Conservation (phyloP, 768 basidiomycete genomes). For the Calocybe cyanea region DNA sequence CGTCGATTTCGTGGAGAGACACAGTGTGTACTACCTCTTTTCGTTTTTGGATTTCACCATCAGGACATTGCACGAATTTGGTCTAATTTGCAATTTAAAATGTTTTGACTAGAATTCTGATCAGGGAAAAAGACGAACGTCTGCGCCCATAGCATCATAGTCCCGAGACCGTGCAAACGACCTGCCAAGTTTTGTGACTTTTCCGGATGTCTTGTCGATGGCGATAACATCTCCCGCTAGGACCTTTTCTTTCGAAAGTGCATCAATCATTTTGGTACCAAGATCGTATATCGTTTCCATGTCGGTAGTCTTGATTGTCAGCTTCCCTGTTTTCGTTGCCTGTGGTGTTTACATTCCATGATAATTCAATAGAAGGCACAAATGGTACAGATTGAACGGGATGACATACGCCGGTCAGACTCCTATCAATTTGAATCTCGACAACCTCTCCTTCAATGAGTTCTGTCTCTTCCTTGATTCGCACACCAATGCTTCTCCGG, state of each 20-base stretch:
- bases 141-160: constrained; percentile 99
- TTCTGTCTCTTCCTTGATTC: constrained; percentile 97
- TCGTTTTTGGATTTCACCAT: constrained; percentile 96
- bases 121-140: constrained; percentile 52
- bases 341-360: constrained; percentile 25
- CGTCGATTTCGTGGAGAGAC: constrained; percentile 97
- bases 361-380: constrained; percentile 1
- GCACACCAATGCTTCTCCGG: constrained; percentile 91
- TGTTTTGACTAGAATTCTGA: constrained; percentile 5
- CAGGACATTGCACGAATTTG: constrained; percentile 96
- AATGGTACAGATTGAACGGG: constrained; percentile 5
- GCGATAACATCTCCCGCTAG: constrained; percentile 91
- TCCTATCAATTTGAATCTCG: constrained; percentile 97
- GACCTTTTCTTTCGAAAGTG: constrained; percentile 95
- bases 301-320: constrained; percentile 97
- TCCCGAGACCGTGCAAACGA: constrained; percentile 97
- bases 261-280: constrained; percentile 99
- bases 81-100: constrained; percentile 51
- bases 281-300: constrained; percentile 99
- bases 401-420: constrained; percentile 80
- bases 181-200: constrained; percentile 92
- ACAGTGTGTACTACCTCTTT: constrained; percentile 98
- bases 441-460: constrained; percentile 98
- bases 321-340: constrained; percentile 97
- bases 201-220: constrained; percentile 97